Evolutionary conservation across 139 green algal species (phyloP), one percentile per base, ranked within the genome.

Genomic region (Picochlorum sp.): DNA sequence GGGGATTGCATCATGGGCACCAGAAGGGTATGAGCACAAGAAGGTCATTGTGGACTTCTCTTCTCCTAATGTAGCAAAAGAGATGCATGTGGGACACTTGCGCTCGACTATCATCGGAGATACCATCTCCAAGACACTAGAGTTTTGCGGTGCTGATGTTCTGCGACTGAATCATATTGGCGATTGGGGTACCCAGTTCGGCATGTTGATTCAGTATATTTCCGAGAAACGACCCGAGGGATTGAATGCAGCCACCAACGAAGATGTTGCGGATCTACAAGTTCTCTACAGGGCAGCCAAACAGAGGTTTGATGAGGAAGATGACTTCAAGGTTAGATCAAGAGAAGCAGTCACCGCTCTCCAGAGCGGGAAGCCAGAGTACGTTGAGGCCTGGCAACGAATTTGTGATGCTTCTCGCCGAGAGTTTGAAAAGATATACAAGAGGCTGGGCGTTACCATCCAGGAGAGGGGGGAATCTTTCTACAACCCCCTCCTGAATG

Each of bases 171-270:
- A 98, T 81, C 92, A 98, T 76, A 83, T 94, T 30, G 94, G 94
- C 57, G 94, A 99, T 75, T 99, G 94, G 94, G 94, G 94, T 63
- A 99, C 93, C 1, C 92, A 98, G 83, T 99, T 99, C 72, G 94
- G 94, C 41, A 99, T 99, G 94, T 83, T 99, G 8, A 98, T 98
- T 38, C 68, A 90, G 75, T 82, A 91, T 76, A 89, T 95, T 59
- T 63, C 67, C 3, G 88, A 95, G 56, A 69, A 73, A 45, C 62
- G 78, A 38, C 64, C 69, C 3, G 85, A 69, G 14, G 88, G 85
- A 0, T 71, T 90, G 28, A 59, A 69, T 9, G 79, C 71, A 18
- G 65, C 65, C 3, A 85, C 73, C 6, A 77, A 85, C 7, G 80
- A 89, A 67, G 79, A 83, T 45, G 82, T 96, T 28, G 56, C 71